Evolutionary conservation across 2,329 filamentous ascomycete species (phyloP).

Genomic region (Onygenales sp.): DNA sequence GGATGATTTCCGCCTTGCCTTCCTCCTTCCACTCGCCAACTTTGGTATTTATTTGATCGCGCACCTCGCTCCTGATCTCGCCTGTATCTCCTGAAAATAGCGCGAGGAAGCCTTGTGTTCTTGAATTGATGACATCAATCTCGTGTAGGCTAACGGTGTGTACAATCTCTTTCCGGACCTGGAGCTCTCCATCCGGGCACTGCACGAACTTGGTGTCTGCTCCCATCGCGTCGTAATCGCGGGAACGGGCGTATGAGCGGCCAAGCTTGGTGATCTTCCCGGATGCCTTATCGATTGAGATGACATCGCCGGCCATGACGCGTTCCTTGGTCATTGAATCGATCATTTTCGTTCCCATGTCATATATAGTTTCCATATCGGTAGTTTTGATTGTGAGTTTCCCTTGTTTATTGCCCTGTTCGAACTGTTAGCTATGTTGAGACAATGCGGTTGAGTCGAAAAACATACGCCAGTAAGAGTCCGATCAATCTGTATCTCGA

Average conservation of each 20-base stretch:
- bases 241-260: slow-evolving; percentile 83
- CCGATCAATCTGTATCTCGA: slow-evolving; percentile 96
- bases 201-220: slow-evolving; percentile 97
- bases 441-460: background rate
- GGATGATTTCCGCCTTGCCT: slow-evolving; percentile 96
- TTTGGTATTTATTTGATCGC: slow-evolving; percentile 98
- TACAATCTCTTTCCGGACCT: slow-evolving; percentile 93
- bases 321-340: slow-evolving; percentile 99
- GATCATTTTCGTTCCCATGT: slow-evolving; percentile 99
- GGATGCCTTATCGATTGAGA: slow-evolving; percentile 96
- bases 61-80: slow-evolving; percentile 92
- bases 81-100: slow-evolving; percentile 97
- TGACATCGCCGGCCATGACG: slow-evolving; percentile 96
- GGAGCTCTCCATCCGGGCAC: slow-evolving; percentile 92
- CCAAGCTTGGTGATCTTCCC: slow-evolving; percentile 97
- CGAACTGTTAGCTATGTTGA: background rate
- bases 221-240: slow-evolving; percentile 99
- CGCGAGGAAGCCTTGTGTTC: slow-evolving; percentile 95
- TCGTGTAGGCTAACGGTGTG: slow-evolving; percentile 96
- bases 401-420: slow-evolving; percentile 81
- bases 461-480: slow-evolving; percentile 73
- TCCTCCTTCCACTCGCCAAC: slow-evolving; percentile 99
- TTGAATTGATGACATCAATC: slow-evolving; percentile 98
- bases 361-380: slow-evolving; percentile 99
- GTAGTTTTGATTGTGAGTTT: slow-evolving; percentile 99